Conservation (phyloP, 805 yeast species). For the Monosporozyma servazzii region DNA sequence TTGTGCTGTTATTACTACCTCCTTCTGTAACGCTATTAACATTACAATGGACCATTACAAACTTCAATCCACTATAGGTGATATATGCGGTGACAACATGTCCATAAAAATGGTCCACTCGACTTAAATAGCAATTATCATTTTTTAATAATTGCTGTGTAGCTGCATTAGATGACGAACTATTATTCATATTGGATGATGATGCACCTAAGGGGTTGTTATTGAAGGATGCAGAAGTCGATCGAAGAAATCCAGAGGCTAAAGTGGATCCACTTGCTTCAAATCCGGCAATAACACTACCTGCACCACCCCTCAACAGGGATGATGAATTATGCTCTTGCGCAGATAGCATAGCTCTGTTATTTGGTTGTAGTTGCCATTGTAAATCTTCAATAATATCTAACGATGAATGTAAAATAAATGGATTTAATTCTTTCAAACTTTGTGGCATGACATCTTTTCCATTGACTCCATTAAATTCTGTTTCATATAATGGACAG, state of each 20-base stretch:
- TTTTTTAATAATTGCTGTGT: neutral
- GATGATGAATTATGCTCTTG: slow-evolving; percentile 1
- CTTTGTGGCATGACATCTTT: slow-evolving; percentile 26
- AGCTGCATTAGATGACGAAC: neutral
- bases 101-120: slow-evolving; percentile 80
- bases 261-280: neutral
- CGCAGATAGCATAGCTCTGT: neutral
- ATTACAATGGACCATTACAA: slow-evolving; percentile 60
- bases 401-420: slow-evolving; percentile 76
- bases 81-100: slow-evolving; percentile 73
- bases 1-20: neutral
- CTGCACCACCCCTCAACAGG: slow-evolving; percentile 1
- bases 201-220: slow-evolving; percentile 2
- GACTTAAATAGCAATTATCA: slow-evolving; percentile 48
- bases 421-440: slow-evolving; percentile 74
- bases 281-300: slow-evolving; percentile 2
- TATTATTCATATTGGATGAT: slow-evolving; percentile 8
- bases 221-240: slow-evolving; percentile 3
- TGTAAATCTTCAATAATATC: slow-evolving; percentile 89
- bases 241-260: slow-evolving; percentile 20
- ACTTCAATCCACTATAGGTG: slow-evolving; percentile 80
- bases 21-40: slow-evolving; percentile 7
- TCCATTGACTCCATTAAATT: slow-evolving; percentile 49
- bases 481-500: slow-evolving; percentile 78
- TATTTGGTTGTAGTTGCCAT: slow-evolving; percentile 41